Base-by-base conservation (phyloP, 768 basidiomycete genomes). In the Pisolithus microcarpus region DNA sequence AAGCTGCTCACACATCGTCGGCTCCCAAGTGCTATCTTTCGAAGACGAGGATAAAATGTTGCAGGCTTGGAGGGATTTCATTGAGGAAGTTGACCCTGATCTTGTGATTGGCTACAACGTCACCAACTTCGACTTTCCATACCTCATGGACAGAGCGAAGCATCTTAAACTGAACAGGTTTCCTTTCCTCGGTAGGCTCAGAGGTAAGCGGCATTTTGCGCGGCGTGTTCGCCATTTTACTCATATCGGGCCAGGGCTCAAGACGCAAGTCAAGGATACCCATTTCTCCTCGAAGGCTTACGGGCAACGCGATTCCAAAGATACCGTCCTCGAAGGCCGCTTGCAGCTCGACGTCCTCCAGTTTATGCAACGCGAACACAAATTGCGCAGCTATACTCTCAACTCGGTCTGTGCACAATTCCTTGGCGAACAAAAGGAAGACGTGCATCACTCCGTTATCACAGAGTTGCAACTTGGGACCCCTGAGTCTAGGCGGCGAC, bases 211-310 rank as follows among this genome's bases (percentile, higher is more conserved):
- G 36, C 10, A 16, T 40, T 36, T 57, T 50, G 56, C 55, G 52
- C 42, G 26, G 30, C 53, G 19, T 11, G 45, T 36, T 16, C 47
- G 16, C 58, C 28, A 23, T 10, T 38, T 50, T 30, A 21, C 38
- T 10, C n/a, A 26, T 39, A 39, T 21, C 7, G 38, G 24, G 11
- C 34, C 11, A 97, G 95, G 79, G 52, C 60, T 77, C 49, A 85
- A 79, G 67, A 82, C 91, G 0, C 84, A 87, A 64, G 78, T 82
- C 45, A 97, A 95, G 67, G 89, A 86, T 49, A 91, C 96, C 0
- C 96, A 99, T 65, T 99, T 99, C 70, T 96, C 93, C 6, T 97
- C 94, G 0, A 96, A 92, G 63, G 96, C 96, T 1, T 98, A 93
- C 59, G 96, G 96, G 18, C 89, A 92, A 59, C 87, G 96, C 45